Conservation (phyloP, 345 rosid species). For the Dipteronia dyeriana region DNA sequence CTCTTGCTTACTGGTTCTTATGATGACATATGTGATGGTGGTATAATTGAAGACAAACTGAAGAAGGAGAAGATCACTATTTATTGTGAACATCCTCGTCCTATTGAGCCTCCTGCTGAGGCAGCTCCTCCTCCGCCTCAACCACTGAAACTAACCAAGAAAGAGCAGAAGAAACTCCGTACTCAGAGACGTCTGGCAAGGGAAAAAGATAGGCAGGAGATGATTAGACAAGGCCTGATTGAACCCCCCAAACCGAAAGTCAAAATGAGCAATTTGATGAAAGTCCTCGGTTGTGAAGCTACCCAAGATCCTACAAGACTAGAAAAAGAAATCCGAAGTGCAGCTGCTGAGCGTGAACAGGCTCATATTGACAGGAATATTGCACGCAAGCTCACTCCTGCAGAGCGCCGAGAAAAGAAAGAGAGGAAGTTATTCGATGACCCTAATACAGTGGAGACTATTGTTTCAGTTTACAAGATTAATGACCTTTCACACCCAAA, state of each 20-base stretch:
- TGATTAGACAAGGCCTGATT: constrained; percentile 93
- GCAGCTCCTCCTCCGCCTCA: constrained; percentile 96
- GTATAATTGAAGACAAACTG: constrained; percentile 39
- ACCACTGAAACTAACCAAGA: constrained; percentile 88
- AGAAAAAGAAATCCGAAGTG: constrained; percentile 87
- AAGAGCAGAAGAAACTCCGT: constrained; percentile 92
- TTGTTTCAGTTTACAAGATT: constrained; percentile 82
- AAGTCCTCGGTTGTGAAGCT: constrained; percentile 94
- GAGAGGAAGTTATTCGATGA: constrained; percentile 93
- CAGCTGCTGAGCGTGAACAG: constrained; percentile 98
- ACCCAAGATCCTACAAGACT: constrained; percentile 98
- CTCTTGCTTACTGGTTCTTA: constrained; percentile 54
- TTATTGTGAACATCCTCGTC: constrained; percentile 90
- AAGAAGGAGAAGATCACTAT: constrained; percentile 77
- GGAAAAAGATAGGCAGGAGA: constrained; percentile 94
- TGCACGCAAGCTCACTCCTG: constrained; percentile 92
- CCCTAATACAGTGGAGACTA: constrained; percentile 59
- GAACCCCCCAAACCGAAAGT: constrained; percentile 94
- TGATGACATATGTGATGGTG: constrained; percentile 51
- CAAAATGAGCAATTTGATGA: constrained; percentile 95
- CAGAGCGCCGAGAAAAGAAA: constrained; percentile 92
- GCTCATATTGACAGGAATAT: constrained; percentile 93
- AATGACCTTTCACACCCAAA: constrained; percentile 80
- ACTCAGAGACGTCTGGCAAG: constrained; percentile 90
- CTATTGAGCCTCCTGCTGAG: constrained; percentile 95